These are phyloP conservation scores for Hypomyces rosellus DNA, from an alignment of 2,329 filamentous ascomycete species.

Conservation along the genomic window DNA sequence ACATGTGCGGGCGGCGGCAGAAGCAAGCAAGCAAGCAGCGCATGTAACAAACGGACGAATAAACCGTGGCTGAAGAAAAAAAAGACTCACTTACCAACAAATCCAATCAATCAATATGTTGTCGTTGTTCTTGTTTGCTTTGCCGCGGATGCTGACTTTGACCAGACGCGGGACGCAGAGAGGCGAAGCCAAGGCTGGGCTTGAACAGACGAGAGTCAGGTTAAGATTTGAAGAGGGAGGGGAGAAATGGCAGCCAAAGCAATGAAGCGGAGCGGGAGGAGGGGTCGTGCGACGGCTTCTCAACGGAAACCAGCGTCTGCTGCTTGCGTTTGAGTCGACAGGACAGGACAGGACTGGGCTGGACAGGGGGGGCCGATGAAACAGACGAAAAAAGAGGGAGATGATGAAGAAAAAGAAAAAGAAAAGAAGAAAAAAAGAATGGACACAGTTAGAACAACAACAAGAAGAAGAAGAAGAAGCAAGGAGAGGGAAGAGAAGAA, in stretches of 20 bases:
- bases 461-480: conserved; percentile 6
- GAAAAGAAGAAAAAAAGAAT: background rate
- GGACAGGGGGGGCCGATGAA: no score
- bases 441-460: background rate
- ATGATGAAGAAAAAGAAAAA: conserved; percentile 4
- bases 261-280: conserved; percentile 4
- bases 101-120: no score
- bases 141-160: background rate
- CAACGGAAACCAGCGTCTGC: background rate
- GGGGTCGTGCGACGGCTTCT: conserved; percentile 10
- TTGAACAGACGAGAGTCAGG: background rate
- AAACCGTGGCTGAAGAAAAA: no score
- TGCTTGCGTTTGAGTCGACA: conserved; percentile 6
- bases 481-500: conserved; percentile 3
- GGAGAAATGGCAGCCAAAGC: conserved; percentile 4
- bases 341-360: no score
- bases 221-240: conserved; percentile 8
- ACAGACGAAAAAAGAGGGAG: conserved; percentile 8
- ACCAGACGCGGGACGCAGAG: conserved; percentile 5
- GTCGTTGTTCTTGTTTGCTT: background rate
- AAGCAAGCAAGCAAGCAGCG: no score
- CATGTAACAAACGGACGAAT: no score
- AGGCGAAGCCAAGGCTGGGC: conserved; percentile 2
- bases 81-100: no score
- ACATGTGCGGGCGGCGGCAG: no score